Evolutionary conservation across 2,329 filamentous ascomycete genomes (phyloP).

Genomic region (Ophiostoma ulmi): DNA sequence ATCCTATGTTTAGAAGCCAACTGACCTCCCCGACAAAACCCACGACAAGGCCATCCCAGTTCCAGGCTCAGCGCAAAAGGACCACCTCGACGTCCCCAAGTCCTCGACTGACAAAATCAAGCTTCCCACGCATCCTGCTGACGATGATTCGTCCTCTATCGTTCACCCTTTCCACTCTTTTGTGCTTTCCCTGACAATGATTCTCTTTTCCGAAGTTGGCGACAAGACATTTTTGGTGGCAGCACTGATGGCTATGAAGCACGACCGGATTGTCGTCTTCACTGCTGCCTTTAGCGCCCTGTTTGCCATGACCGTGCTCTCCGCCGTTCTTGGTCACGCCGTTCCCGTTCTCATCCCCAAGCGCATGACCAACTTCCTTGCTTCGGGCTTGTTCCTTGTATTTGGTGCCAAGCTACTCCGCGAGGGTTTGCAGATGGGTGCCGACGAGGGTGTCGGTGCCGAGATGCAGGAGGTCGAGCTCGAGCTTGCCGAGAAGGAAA

Average conservation of each 20-base stretch:
- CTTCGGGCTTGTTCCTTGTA: constrained; percentile 77
- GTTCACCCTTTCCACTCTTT: constrained; percentile 85
- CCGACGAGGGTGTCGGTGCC: constrained; percentile 85
- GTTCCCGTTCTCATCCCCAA: constrained; percentile 87
- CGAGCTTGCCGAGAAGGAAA: constrained; percentile 90
- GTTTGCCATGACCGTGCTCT: constrained; percentile 90
- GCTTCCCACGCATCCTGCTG: constrained; percentile 21
- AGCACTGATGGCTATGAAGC: constrained; percentile 98
- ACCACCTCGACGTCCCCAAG: constrained; percentile 53
- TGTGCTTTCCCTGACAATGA: constrained; percentile 91
- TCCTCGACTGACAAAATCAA: constrained; percentile 30
- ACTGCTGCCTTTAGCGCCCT: constrained; percentile 89
- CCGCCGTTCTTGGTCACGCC: constrained; percentile 85
- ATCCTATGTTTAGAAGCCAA: constrained; percentile 59
- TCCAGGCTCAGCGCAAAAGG: constrained; percentile 60
- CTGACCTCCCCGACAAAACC: constrained; percentile 71
- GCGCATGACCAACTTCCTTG: constrained; percentile 81
- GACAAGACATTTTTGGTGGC: constrained; percentile 99
- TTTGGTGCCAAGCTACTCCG: constrained; percentile 80
- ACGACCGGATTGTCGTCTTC: constrained; percentile 88
- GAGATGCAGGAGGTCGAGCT: constrained; percentile 97
- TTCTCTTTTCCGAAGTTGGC: constrained; percentile 90
- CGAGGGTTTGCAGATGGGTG: constrained; percentile 84
- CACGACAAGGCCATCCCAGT: constrained; percentile 68
- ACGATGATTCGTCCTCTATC: constrained; percentile 47